phyloP scores from a whole-genome alignment of 352 stramenopile species.

The Pythium brassicae region DNA sequence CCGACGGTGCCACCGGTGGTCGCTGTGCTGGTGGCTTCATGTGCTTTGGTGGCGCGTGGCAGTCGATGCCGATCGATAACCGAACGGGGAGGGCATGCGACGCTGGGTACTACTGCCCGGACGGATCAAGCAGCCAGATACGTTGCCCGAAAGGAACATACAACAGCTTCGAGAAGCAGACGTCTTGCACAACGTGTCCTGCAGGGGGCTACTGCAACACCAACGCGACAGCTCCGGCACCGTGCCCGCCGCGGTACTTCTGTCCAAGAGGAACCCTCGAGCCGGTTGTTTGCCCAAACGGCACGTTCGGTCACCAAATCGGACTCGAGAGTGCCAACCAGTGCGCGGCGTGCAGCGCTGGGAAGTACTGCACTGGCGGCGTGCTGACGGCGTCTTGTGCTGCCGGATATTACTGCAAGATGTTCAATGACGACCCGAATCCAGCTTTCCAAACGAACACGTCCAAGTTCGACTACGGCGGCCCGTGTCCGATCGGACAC shows the following conservation, averaged over 20 bases:
- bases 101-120: conserved; percentile 63
- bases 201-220: conserved; percentile 66
- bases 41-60: conserved; percentile 56
- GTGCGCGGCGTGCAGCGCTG: conserved; percentile 64
- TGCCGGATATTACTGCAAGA: conserved; percentile 81
- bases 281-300: conserved; percentile 61
- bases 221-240: conserved; percentile 38
- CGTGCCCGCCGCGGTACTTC: conserved; percentile 67
- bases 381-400: conserved; percentile 68
- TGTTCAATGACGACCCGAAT: conserved; percentile 57
- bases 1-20: conserved; percentile 39
- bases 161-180: conserved; percentile 49
- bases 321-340: conserved; percentile 38
- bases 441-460: conserved; percentile 14
- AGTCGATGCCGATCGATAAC: conserved; percentile 46
- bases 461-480: conserved; percentile 36
- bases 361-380: conserved; percentile 77
- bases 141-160: conserved; percentile 69
- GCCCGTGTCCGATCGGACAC: conserved; percentile 66
- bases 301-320: conserved; percentile 64
- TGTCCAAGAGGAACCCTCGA: conserved; percentile 49
- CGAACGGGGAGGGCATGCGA: conserved; percentile 50
- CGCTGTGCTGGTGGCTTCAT: conserved; percentile 50
- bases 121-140: conserved; percentile 41
- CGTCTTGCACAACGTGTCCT: conserved; percentile 42